A percentile compares a stretch with the other conserved stretches of the same genome.
Conservation (phyloP, 352 stramenopile species). For the Phytophthora fragariaefolia region DNA sequence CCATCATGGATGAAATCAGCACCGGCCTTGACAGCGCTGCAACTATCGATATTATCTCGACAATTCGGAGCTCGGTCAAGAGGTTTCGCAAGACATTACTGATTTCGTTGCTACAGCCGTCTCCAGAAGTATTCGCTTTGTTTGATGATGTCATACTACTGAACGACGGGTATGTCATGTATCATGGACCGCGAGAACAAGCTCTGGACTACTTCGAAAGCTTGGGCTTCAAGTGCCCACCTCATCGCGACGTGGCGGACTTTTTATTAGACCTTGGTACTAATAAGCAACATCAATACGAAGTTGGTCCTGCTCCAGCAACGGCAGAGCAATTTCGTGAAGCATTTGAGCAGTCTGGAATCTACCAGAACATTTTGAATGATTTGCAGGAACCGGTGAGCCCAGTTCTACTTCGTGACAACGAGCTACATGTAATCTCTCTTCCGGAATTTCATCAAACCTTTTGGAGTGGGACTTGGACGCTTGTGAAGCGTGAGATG, state of each 20-base stretch:
- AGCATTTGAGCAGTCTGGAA: slow-evolving; percentile 25
- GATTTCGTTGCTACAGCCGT: slow-evolving; percentile 89
- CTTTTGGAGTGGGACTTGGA: slow-evolving; percentile 11
- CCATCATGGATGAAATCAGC: slow-evolving; percentile 87
- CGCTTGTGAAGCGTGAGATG: slow-evolving; percentile 12
- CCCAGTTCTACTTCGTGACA: slow-evolving; percentile 31
- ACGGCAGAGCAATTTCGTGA: slow-evolving; percentile 26
- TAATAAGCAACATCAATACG: slow-evolving; percentile 40
- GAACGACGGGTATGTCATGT: slow-evolving; percentile 91
- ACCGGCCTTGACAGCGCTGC: slow-evolving; percentile 71
- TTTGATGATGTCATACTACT: slow-evolving; percentile 96
- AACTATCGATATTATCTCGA: slow-evolving; percentile 70
- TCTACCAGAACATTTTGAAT: slow-evolving; percentile 35
- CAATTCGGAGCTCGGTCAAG: slow-evolving; percentile 54
- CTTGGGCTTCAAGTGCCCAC: slow-evolving; percentile 48
- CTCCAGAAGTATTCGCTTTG: slow-evolving; percentile 92
- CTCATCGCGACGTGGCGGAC: slow-evolving; percentile 7
- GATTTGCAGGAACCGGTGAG: slow-evolving; percentile 22
- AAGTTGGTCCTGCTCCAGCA: slow-evolving; percentile 14
- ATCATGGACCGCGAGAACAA: slow-evolving; percentile 69
- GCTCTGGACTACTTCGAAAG: slow-evolving; percentile 64
- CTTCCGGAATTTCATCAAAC: slow-evolving; percentile 20
- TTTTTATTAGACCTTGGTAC: slow-evolving; percentile 10
- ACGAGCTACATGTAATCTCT: slow-evolving; percentile 17
- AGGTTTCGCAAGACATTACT: slow-evolving; percentile 61